Evolutionary conservation across 208 protist species (phyloP), one percentile per base, ranked within the genome.

Genomic region (Wallacemonas rigidus): DNA sequence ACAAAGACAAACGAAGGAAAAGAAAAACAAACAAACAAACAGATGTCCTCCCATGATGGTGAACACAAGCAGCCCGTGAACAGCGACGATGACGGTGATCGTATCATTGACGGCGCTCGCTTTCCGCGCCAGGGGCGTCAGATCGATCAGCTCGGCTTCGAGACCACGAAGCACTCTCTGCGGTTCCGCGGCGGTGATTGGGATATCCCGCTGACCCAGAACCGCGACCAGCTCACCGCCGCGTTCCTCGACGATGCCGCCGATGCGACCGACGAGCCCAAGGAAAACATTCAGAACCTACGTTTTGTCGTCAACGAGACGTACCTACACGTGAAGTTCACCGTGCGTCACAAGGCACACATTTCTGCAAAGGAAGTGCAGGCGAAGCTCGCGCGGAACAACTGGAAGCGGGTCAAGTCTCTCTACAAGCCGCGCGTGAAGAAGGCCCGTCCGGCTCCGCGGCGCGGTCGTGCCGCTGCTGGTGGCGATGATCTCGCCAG

Each of bases 141-240:
- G 56, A 90, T 93, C 77, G 88, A 93, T 71, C 80, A 74, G 43
- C 63, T 83, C 4, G 88, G 88, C 68, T 93, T 80, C 40, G 88
- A 93, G 72, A 56, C 73, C 62, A 89, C 83, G 15, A 87, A 81
- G 64, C 89, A 94, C 77, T 61, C 74, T 11, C 71, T 94, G 48
- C 84, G 80, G 44, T 93, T 93, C 54, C 88, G 82, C 58, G 88
- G 88, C 45, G 43, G 35, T 11, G 88, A 90, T 72, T 93, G 88
- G 88, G 85, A 93, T 55, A 78, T 90, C 71, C 77, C 79, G 0
- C 76, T 93, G 11, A 88, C 82, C 26, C 77, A 80, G 61, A 81
- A 80, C 40, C 81, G 80, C 36, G 80, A 87, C 12, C 82, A 83
- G 56, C 69, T 94, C 15, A 90, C 84, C n/a, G 65, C 65, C 4